Conservation (phyloP, 352 stramenopile species). For the Pythium volutum region DNA sequence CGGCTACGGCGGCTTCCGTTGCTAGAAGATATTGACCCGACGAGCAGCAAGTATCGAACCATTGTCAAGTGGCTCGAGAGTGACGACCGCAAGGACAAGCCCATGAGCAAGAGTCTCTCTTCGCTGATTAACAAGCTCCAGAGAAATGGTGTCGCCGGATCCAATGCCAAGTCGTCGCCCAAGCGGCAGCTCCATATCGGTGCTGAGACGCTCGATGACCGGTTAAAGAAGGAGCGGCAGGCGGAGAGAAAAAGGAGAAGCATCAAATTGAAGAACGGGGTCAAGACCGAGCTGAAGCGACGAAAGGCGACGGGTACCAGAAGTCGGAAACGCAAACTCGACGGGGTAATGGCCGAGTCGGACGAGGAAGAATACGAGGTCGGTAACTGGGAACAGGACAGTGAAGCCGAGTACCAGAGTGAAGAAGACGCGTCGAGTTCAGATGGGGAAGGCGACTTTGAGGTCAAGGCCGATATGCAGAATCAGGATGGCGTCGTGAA, state of each 20-base stretch:
- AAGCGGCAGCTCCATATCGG: slow-evolving; percentile 21
- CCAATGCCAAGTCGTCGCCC: slow-evolving; percentile 1
- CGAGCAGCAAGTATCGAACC: slow-evolving; percentile 43
- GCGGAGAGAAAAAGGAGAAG: not conserved
- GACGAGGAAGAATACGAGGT: slow-evolving; percentile 24
- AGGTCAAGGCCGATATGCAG: slow-evolving; percentile 5
- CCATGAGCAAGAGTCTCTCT: slow-evolving; percentile 10
- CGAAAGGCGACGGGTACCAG: slow-evolving; percentile 8
- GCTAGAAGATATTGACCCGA: slow-evolving; percentile 32
- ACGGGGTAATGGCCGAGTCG: slow-evolving; percentile 20
- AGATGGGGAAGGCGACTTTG: slow-evolving; percentile 32
- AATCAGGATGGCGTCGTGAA: slow-evolving; percentile 33
- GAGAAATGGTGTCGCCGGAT: not conserved
- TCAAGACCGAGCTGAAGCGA: slow-evolving; percentile 23
- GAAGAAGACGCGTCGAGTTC: slow-evolving; percentile 32
- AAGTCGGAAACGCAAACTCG: slow-evolving; percentile 14
- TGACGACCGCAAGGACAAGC: slow-evolving; percentile 41
- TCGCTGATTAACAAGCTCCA: slow-evolving; percentile 33
- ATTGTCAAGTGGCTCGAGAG: slow-evolving; percentile 54
- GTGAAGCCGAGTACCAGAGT: slow-evolving; percentile 31
- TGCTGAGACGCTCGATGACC: slow-evolving; percentile 47
- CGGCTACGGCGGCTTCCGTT: slow-evolving; percentile 38
- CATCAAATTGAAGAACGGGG: slow-evolving; percentile 4
- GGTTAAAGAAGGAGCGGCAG: slow-evolving; percentile 17
- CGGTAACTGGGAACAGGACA: slow-evolving; percentile 22